phyloP scores from a whole-genome alignment of 331 rosid species.

The Telfairia occidentalis region DNA sequence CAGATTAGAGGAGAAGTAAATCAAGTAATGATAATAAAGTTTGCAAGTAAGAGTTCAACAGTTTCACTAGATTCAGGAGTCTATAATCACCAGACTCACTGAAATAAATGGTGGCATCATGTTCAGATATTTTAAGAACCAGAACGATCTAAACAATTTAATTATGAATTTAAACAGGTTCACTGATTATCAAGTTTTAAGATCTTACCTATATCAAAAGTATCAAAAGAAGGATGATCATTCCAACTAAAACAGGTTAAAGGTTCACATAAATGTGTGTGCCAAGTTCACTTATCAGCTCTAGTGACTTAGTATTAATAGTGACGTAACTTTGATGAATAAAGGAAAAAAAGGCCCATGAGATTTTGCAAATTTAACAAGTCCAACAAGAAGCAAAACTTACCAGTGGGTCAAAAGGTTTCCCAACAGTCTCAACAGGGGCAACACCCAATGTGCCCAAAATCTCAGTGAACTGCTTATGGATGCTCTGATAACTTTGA shows the following conservation, averaged over 20 bases:
- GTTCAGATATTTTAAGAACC: not conserved
- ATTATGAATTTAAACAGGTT: not conserved
- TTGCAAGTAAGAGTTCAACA: not conserved
- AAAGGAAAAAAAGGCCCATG: not conserved
- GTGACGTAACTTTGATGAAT: not conserved
- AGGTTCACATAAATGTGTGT: not conserved
- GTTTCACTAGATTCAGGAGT: not conserved
- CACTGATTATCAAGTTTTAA: not conserved
- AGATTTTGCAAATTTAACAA: not conserved
- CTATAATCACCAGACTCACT: not conserved
- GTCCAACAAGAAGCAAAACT: constrained; percentile 23
- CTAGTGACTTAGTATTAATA: not conserved
- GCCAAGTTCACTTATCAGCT: not conserved
- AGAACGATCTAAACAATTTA: not conserved
- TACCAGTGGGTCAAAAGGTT: constrained; percentile 87
- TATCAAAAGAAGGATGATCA: not conserved
- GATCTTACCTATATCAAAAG: not conserved
- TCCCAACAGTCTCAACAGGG: constrained; percentile 73
- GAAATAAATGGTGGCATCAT: not conserved
- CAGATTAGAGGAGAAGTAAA: not conserved
- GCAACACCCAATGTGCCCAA: constrained; percentile 66
- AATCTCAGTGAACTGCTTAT: constrained; percentile 72
- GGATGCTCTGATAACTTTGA: constrained; percentile 87
- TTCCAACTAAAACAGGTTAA: not conserved
- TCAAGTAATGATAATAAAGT: not conserved